Percentiles rank a stretch among this genome's conserved stretches.
These are phyloP conservation scores for Cnidoscolus chayamansa DNA, from an alignment of 441 rosid species.

Conservation along the genomic window DNA sequence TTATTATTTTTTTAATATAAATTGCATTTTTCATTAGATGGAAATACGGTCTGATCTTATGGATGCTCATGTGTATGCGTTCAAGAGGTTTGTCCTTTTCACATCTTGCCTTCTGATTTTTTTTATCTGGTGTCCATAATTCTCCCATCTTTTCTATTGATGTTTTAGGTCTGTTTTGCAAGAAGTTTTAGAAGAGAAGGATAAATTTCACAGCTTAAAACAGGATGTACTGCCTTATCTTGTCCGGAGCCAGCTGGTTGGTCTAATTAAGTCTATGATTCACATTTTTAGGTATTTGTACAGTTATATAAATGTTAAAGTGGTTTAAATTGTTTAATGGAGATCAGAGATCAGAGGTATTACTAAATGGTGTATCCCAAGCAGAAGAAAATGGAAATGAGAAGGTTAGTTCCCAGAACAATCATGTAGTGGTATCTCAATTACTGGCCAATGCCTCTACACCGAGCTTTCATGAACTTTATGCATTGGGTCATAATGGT, in stretches of 20 bases:
- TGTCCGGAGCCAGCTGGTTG: slow-evolving; percentile 89
- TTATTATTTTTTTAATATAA: slow-evolving; percentile 5
- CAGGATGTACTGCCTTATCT: slow-evolving; percentile 89
- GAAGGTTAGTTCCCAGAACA: slow-evolving; percentile 52
- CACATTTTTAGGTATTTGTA: background rate
- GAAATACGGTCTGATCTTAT: slow-evolving; percentile 85
- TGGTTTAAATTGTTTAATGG: background rate
- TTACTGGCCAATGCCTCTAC: slow-evolving; percentile 69
- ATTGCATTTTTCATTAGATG: slow-evolving; percentile 50
- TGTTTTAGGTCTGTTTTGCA: slow-evolving; percentile 65
- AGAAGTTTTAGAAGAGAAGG: slow-evolving; percentile 65
- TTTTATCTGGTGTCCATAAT: slow-evolving; percentile 6
- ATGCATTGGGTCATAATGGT: slow-evolving; percentile 39
- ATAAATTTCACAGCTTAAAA: slow-evolving; percentile 65
- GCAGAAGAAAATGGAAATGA: slow-evolving; percentile 72
- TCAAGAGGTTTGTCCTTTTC: slow-evolving; percentile 64
- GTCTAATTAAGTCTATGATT: slow-evolving; percentile 32
- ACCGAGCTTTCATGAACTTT: slow-evolving; percentile 68
- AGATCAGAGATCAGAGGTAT: slow-evolving; percentile 61
- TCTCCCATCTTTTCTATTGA: slow-evolving; percentile 15
- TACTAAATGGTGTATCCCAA: slow-evolving; percentile 38
- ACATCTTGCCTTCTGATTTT: slow-evolving; percentile 1
- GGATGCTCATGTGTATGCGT: slow-evolving; percentile 95
- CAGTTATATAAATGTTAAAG: background rate
- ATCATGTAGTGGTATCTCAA: slow-evolving; percentile 45